These are phyloP conservation scores for Mortierella sp. DNA, from an alignment of 371 early-diverging fungal genomes.

Conservation along the genomic window DNA sequence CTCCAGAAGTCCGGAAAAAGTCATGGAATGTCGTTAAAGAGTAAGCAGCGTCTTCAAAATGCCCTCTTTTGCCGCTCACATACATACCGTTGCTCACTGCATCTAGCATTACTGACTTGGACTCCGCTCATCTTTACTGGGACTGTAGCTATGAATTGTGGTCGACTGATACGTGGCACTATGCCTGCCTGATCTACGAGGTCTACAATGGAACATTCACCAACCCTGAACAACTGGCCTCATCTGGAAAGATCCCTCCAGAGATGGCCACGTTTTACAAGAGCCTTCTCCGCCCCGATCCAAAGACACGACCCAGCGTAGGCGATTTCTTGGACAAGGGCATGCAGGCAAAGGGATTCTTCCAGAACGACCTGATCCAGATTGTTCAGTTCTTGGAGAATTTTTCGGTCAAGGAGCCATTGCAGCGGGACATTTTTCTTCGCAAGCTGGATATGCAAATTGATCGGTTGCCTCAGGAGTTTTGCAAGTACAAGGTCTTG, in stretches of 20 bases:
- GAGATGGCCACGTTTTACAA: slow-evolving; percentile 68
- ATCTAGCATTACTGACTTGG: not conserved
- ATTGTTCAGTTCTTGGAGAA: slow-evolving; percentile 88
- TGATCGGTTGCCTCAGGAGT: slow-evolving; percentile 84
- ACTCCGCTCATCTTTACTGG: not conserved
- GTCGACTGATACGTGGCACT: slow-evolving; percentile 85
- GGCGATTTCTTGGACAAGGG: slow-evolving; percentile 79
- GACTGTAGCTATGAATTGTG: slow-evolving; percentile 51
- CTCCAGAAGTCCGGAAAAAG: slow-evolving; percentile 81
- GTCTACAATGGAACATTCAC: slow-evolving; percentile 81
- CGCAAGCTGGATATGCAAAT: slow-evolving; percentile 63
- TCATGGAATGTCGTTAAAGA: slow-evolving; percentile 76
- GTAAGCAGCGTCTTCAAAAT: slow-evolving; percentile 57
- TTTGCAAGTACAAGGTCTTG: slow-evolving; percentile 88
- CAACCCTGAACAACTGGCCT: slow-evolving; percentile 70
- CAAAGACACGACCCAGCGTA: slow-evolving; percentile 74
- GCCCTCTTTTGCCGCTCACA: not conserved
- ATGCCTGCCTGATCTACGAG: slow-evolving; percentile 85
- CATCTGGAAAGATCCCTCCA: slow-evolving; percentile 75
- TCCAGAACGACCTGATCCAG: slow-evolving; percentile 83
- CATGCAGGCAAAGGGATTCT: slow-evolving; percentile 73
- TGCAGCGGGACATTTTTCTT: slow-evolving; percentile 86
- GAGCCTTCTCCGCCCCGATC: slow-evolving; percentile 65
- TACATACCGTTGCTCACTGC: not conserved
- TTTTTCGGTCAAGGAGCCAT: slow-evolving; percentile 86